A percentile compares a stretch with the other conserved stretches of the same genome.
Evolutionary conservation across 371 early-diverging fungal species (phyloP).

Genomic region (Nematocida ausubeli): DNA sequence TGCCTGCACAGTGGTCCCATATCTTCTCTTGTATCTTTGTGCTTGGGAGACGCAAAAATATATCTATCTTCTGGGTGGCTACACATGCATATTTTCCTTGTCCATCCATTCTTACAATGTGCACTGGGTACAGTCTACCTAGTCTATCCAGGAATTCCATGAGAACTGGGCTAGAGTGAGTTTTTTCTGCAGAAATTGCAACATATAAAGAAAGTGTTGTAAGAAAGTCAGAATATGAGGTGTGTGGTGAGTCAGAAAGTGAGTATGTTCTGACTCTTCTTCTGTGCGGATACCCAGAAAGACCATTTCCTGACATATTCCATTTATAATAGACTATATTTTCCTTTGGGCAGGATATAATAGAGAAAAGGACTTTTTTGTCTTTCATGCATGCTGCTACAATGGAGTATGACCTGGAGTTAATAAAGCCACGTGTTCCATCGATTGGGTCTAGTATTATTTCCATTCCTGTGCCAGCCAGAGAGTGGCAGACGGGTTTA

Average conservation of each 20-base stretch:
- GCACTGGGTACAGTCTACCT: background rate
- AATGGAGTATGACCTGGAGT: constrained; percentile 6
- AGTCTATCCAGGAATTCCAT: background rate
- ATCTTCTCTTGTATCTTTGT: constrained; percentile 24
- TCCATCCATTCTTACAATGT: constrained; percentile 13
- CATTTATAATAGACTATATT: constrained; percentile 10
- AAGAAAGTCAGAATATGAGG: background rate
- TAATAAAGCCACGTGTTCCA: constrained; percentile 45
- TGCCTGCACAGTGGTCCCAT: constrained; percentile 53
- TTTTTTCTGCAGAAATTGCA: constrained; percentile 13
- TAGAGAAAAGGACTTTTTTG: constrained; percentile 10
- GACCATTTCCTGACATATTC: background rate
- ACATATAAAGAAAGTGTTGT: constrained; percentile 2
- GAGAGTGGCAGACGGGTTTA: background rate
- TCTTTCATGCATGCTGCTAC: constrained; percentile 12
- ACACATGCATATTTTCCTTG: constrained; percentile 50
- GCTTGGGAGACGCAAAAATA: constrained; percentile 27
- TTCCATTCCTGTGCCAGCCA: background rate
- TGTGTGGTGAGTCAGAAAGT: background rate
- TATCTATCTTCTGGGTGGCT: constrained; percentile 13
- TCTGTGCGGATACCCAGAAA: constrained; percentile 14
- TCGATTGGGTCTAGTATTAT: constrained; percentile 48
- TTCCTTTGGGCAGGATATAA: constrained; percentile 35
- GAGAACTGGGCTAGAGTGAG: constrained; percentile 1
- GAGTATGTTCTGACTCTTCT: background rate